These are phyloP conservation scores for Monoraphidium neglectum DNA, from an alignment of 139 green algal species.

Conservation along the genomic window DNA sequence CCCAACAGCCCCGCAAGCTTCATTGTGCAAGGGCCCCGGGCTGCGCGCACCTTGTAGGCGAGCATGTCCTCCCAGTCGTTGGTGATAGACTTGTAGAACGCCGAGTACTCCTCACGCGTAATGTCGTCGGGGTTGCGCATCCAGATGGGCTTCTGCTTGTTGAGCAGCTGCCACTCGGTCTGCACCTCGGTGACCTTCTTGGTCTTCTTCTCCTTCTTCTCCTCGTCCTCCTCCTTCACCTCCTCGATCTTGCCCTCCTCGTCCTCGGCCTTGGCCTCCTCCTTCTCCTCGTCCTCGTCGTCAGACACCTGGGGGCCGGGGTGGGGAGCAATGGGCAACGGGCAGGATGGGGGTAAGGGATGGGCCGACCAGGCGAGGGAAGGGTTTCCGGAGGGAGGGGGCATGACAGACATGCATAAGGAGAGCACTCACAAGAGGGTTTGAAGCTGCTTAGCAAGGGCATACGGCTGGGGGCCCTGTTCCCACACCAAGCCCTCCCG, in stretches of 20 bases:
- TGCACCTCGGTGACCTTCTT: slow-evolving; percentile 94
- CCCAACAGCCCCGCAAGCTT: too few relatives aligned
- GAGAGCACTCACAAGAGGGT: too few relatives aligned
- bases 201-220: slow-evolving; percentile 80
- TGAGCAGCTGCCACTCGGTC: slow-evolving; percentile 98
- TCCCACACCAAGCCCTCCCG: too few relatives aligned
- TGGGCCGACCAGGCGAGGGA: too few relatives aligned
- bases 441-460: too few relatives aligned
- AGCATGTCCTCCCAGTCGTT: slow-evolving; percentile 99
- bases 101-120: slow-evolving; percentile 94
- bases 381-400: too few relatives aligned
- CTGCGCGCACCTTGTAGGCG: slow-evolving; percentile 18
- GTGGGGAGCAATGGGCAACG: too few relatives aligned
- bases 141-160: slow-evolving; percentile 99
- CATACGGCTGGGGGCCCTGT: too few relatives aligned
- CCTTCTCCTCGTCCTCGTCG: slow-evolving; percentile 78
- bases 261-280: slow-evolving; percentile 73
- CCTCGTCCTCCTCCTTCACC: slow-evolving; percentile 81
- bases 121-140: slow-evolving; percentile 98
- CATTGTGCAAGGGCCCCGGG: too few relatives aligned
- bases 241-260: slow-evolving; percentile 87
- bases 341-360: too few relatives aligned
- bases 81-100: slow-evolving; percentile 98
- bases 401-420: too few relatives aligned
- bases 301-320: slow-evolving; percentile 57